phyloP scores from a whole-genome alignment of 2,329 filamentous ascomycete genomes.

The Ceratocystis cubensis region DNA sequence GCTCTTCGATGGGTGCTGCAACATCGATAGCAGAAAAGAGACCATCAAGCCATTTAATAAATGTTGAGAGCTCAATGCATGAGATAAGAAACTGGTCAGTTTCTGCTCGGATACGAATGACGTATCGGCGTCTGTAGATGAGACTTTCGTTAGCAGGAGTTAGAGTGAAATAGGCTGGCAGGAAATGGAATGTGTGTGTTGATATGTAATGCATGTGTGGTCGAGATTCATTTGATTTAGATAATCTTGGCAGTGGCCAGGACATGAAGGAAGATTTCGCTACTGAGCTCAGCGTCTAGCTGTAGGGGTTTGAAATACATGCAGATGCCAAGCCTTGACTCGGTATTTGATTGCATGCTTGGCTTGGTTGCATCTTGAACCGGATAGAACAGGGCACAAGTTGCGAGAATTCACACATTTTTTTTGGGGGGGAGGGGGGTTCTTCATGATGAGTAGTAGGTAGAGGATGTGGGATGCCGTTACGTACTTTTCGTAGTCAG shows the following conservation, averaged over 20 bases:
- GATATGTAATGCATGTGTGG: not conserved
- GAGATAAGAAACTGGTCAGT: slow-evolving; percentile 62
- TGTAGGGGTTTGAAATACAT: slow-evolving; percentile 8
- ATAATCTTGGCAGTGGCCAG: not conserved
- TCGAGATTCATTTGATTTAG: not conserved
- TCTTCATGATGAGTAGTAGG: not conserved
- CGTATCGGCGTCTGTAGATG: slow-evolving; percentile 42
- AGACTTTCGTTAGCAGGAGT: slow-evolving; percentile 4
- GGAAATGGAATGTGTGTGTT: not conserved
- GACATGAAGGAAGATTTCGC: not conserved
- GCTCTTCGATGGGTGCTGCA: slow-evolving; percentile 56
- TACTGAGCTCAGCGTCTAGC: not conserved
- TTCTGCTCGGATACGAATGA: slow-evolving; percentile 60
- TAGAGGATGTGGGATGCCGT: not conserved
- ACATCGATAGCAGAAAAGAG: slow-evolving; percentile 64
- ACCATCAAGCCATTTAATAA: slow-evolving; percentile 56
- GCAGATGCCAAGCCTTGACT: not conserved
- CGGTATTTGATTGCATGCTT: not conserved
- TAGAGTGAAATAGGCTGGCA: not conserved
- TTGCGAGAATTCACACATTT: not conserved
- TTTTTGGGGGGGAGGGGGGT: too few relatives aligned
- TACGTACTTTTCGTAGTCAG: slow-evolving; percentile 56
- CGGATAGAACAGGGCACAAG: not conserved
- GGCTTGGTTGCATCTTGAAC: slow-evolving; percentile 2
- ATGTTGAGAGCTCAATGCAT: slow-evolving; percentile 50